Evolutionary conservation across 2,329 filamentous ascomycete species (phyloP).

Genomic region (Hirsutella rhossiliensis): DNA sequence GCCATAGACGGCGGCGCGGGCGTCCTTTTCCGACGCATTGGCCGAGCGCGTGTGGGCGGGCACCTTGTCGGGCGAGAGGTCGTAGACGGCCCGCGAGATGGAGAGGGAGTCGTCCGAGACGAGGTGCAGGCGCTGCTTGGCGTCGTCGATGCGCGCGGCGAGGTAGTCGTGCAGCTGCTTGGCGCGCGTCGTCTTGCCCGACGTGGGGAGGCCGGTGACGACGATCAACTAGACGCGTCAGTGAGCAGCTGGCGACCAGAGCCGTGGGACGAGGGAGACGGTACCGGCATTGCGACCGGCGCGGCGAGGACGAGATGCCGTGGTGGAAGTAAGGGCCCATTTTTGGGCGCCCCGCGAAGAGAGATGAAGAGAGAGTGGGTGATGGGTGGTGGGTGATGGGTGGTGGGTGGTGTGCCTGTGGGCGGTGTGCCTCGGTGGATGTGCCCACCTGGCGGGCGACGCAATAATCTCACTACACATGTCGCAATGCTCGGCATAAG

Average conservation of each 20-base stretch:
- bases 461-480: no score
- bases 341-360: no score
- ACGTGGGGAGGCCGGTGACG: slow-evolving; percentile 54
- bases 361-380: no score
- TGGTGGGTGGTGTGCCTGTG: no score
- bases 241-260: background rate
- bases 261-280: no score
- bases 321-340: no score
- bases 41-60: slow-evolving; percentile 54
- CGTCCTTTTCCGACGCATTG: slow-evolving; percentile 69
- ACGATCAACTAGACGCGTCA: slow-evolving; percentile 44
- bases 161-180: slow-evolving; percentile 56
- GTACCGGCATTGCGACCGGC: no score
- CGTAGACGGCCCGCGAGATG: slow-evolving; percentile 60
- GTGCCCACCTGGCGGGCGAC: no score
- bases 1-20: slow-evolving; percentile 61
- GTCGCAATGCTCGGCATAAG: no score
- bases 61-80: slow-evolving; percentile 39
- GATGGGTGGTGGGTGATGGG: no score
- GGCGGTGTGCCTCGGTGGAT: no score
- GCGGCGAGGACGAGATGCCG: no score
- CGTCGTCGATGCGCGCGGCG: slow-evolving; percentile 36
- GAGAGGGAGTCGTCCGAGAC: slow-evolving; percentile 62
- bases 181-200: slow-evolving; percentile 56
- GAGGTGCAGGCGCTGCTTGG: slow-evolving; percentile 55